Base-by-base conservation (phyloP, 108 stramenopile genomes). In the Pseudonitzschia multiseries region DNA sequence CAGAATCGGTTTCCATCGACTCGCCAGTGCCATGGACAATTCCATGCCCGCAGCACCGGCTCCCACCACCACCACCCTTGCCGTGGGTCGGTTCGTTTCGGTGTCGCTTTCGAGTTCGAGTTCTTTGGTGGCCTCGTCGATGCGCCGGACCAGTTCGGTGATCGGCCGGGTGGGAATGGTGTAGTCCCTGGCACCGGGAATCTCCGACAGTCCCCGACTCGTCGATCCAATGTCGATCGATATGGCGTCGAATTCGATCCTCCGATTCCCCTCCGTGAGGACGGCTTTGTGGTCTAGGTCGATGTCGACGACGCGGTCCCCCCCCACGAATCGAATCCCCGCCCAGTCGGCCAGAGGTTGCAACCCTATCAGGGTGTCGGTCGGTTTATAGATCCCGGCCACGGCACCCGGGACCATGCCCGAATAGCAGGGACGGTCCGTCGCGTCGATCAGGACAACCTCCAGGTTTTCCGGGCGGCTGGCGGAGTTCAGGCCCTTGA, bases 401-500 rank as follows among this genome's bases (percentile, higher is more conserved):
- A 99, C 88, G 70, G 93, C 90, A 31, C 97, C 96, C 18, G 99
- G 99, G 20, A 99, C 95, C 99, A 99, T 99, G 22, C 99, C 99
- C 36, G 85, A 87, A 76, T 99, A 99, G 2, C 93, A 90, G 6
- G 97, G 97, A 21, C 79, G 65, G 24, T 85, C 75, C 54, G 95
- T 91, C 14, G 82, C 51, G 68, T 97, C 96, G 66, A 99, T 95
- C 24, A 99, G 80, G 0, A 97, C 98, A 29, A 99, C 88, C 4
- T 89, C 61, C 10, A 93, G 48, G 42, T 90, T 51, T 13, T 68
- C n/a, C 2, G 91, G 88, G 51, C 89, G 81, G 43, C 80, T 57
- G 54, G 80, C 43, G 32, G 76, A 52, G 81, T 93, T 83, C 46
- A 96, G 71, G 31, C 94, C 94, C 72, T 96, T 97, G 59, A 99